These are phyloP conservation scores for Crotalaria pallida DNA, from an alignment of 306 rosid genomes.

Conservation along the genomic window DNA sequence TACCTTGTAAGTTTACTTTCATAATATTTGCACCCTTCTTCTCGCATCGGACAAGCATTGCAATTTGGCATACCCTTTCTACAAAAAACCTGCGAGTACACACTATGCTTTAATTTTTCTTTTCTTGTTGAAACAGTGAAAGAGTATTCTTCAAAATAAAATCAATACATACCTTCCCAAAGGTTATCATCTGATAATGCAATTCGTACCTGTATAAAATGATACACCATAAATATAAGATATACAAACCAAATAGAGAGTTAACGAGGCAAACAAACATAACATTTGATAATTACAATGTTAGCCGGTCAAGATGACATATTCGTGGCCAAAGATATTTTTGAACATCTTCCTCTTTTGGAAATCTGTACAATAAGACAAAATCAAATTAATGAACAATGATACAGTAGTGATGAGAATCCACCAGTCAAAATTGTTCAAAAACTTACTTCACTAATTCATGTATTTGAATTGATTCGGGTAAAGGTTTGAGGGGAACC, in stretches of 20 bases:
- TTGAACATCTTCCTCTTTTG: constrained; percentile 48
- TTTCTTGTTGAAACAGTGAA: not conserved
- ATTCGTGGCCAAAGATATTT: constrained; percentile 75
- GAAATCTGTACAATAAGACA: constrained; percentile 37
- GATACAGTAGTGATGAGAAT: not conserved
- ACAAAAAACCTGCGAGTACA: constrained; percentile 59
- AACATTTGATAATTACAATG: constrained; percentile 36
- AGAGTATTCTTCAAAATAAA: not conserved
- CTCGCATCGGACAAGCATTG: constrained; percentile 61
- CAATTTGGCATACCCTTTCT: constrained; percentile 61
- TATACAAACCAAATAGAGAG: not conserved
- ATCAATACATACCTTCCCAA: constrained; percentile 56
- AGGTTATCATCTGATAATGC: constrained; percentile 77
- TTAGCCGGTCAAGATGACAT: constrained; percentile 27
- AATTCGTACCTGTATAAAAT: constrained; percentile 50
- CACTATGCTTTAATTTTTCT: not conserved
- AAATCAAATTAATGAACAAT: not conserved
- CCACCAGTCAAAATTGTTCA: not conserved
- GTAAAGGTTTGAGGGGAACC: constrained; percentile 74
- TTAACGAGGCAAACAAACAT: not conserved
- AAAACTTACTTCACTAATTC: constrained; percentile 47
- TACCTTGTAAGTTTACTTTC: constrained; percentile 60
- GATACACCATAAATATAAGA: not conserved
- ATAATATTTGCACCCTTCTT: constrained; percentile 42
- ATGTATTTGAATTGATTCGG: constrained; percentile 51